These are phyloP conservation scores for Chalciporus sphaerocephalus DNA, from an alignment of 768 basidiomycete genomes.

Conservation along the genomic window DNA sequence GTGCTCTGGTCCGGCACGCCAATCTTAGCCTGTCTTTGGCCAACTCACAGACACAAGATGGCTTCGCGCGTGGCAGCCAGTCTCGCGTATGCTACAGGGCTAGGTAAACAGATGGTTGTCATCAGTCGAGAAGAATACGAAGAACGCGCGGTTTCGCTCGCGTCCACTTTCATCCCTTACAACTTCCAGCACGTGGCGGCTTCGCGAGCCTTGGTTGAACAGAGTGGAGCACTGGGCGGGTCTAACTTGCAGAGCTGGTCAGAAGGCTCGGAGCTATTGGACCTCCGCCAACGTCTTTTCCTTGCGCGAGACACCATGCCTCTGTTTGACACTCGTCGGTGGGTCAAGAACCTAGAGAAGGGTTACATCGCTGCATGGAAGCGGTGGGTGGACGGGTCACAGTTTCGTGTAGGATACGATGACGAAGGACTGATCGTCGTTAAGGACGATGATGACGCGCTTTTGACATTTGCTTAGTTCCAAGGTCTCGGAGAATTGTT, in stretches of 20 bases:
- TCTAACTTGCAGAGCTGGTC: neutral
- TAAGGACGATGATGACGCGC: slow-evolving; percentile 26
- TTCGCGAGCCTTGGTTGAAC: neutral
- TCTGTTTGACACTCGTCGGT: slow-evolving; percentile 46
- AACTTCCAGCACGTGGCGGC: slow-evolving; percentile 6
- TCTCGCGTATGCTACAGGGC: slow-evolving; percentile 44
- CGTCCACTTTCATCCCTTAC: slow-evolving; percentile 26
- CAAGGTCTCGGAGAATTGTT: neutral
- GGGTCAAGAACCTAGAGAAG: slow-evolving; percentile 47
- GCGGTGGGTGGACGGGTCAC: slow-evolving; percentile 45
- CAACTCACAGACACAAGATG: slow-evolving; percentile 46
- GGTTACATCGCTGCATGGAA: slow-evolving; percentile 41
- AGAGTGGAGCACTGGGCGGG: neutral
- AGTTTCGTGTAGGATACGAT: slow-evolving; percentile 26
- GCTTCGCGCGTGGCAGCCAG: slow-evolving; percentile 48
- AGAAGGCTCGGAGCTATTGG: slow-evolving; percentile 34
- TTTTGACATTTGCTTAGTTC: neutral
- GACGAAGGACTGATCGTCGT: slow-evolving; percentile 32
- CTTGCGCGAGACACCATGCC: slow-evolving; percentile 39
- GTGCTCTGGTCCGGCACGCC: slow-evolving; percentile 52
- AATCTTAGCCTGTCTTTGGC: slow-evolving; percentile 42
- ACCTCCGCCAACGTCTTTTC: slow-evolving; percentile 40
- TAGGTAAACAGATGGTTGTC: slow-evolving; percentile 47
- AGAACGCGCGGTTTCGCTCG: slow-evolving; percentile 40
- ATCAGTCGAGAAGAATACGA: slow-evolving; percentile 42